Evolutionary conservation across 768 basidiomycete genomes (phyloP), one percentile per base, ranked within the genome.

Genomic region (Lactarius akahatsu): DNA sequence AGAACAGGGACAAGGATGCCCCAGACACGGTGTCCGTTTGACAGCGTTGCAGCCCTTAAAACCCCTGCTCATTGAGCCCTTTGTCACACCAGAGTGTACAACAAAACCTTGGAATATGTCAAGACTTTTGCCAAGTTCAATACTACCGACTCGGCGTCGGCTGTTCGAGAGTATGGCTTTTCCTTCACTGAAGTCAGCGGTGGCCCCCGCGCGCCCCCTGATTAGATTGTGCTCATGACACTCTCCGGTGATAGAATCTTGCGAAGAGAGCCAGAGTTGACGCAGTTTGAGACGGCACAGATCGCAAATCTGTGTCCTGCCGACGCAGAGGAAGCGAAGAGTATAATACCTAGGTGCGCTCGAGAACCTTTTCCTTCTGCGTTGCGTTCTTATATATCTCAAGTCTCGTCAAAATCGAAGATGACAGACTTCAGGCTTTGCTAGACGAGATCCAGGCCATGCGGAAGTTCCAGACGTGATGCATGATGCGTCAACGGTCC

Each of bases 201-300:
- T 13, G 28, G 28, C 18, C 43, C 36, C n/a, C 36, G 10, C 1
- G 41, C n/a, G 59, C 47, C 36, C 8, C 18, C 41, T 9, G 28
- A 40, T 43, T 36, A 38, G 38, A 52, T n/a, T 57, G 45, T 15
- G 43, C 45, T 61, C 59, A 64, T 20, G 28, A n/a, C 62, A 67
- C 23, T 4, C 45, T n/a, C n/a, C 41, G 11, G 69, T n/a, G 47
- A 34, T 69, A 94, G 92, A 73, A 91, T 90, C 1, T 78, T 96
- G 8, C 84, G 90, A 59, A 81, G 92, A 70, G 92, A 94, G 72
- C 85, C 88, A 0, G 86, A 86, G 2, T 75, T 96, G 45, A 92
- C 92, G 2, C 91, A 92, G 72, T 96, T 95, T 71, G 94, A 96
- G 79, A 91, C 91, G 4, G 93, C 94, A 2, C 94, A 96, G 74